Evolutionary conservation across 2,329 filamentous ascomycete genomes (phyloP), one percentile per base, ranked within the genome.

Genomic region (Fusarium papillatum): DNA sequence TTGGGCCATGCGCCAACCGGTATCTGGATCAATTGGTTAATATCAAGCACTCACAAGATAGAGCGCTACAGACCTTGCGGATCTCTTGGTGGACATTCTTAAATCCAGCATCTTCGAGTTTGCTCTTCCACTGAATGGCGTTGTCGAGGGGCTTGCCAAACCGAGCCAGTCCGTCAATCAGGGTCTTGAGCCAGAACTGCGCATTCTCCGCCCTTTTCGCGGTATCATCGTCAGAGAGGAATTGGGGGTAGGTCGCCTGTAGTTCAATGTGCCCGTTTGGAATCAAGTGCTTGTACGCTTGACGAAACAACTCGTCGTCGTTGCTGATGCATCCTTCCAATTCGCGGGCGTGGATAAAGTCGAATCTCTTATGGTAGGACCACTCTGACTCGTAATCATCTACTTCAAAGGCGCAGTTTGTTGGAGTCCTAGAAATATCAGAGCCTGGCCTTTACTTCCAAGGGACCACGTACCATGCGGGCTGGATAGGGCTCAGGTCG

Each of bases 401-500:
- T 2, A 75, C 73, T 43, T 75, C 73, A 5, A 75, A 76, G 1
- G 46, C 53, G 5, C 73, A 76, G 29, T 75, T 75, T 43, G 63
- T 17, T 7, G 73, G 73, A 31, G 60, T 57, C 73, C 73, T 75
- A 5, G n/a, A 16, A 4, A 14, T 48, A 24, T 48, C 24, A 26
- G 43, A 24, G 43, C 0, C 13, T 8, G 9, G 55, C 29, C 26
- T 55, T 11, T 11, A 11, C 19, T 34, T 14, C 16, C 14, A 41
- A 13, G 13, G 43, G 13, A 16, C n/a, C 10, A 36, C 31, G 7
- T 48, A 76, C 74, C 74, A 76, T 29, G 67, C 68, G 46, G 74
- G 74, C 14, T 76, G 74, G 1, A 76, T 76, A 7, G 74, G 74
- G n/a, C 74, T 76, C 2, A 76, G 46, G 26, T 76, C 74, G 31